phyloP scores from a whole-genome alignment of 768 basidiomycete genomes.

The Cystobasidium tubakii region DNA sequence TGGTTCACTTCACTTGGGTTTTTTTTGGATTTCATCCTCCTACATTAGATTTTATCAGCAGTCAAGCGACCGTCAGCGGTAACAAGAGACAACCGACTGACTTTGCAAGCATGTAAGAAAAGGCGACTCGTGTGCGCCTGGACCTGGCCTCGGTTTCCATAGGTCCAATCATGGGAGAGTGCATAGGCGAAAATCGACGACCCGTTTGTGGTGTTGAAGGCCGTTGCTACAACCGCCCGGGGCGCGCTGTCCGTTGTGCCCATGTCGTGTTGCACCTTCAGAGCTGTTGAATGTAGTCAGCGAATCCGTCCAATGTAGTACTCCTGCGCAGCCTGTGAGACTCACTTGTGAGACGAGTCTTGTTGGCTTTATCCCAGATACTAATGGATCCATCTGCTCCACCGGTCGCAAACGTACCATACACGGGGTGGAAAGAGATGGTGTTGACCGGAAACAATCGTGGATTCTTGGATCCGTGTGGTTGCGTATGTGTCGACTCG shows the following conservation, averaged over 20 bases:
- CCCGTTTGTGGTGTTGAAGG: conserved; percentile 37
- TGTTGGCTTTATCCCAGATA: conserved; percentile 91
- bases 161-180: conserved; percentile 43
- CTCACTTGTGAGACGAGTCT: conserved; percentile 82
- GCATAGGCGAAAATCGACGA: conserved; percentile 42
- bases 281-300: background rate
- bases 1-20: background rate
- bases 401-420: conserved; percentile 50
- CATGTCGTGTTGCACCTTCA: background rate
- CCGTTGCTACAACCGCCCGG: conserved; percentile 35
- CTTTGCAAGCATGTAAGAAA: conserved; percentile 76
- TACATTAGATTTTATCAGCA: background rate
- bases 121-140: conserved; percentile 60
- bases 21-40: conserved; percentile 18
- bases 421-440: conserved; percentile 76
- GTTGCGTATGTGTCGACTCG: conserved; percentile 9
- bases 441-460: conserved; percentile 70
- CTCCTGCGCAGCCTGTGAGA: no score
- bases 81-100: conserved; percentile 1
- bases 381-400: conserved; percentile 73
- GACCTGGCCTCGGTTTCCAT: conserved; percentile 40
- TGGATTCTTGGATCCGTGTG: background rate
- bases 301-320: no score
- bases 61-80: background rate
- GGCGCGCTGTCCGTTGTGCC: background rate